Evolutionary conservation across 352 stramenopile species (phyloP).

Genomic region (Phytophthora idaei): DNA sequence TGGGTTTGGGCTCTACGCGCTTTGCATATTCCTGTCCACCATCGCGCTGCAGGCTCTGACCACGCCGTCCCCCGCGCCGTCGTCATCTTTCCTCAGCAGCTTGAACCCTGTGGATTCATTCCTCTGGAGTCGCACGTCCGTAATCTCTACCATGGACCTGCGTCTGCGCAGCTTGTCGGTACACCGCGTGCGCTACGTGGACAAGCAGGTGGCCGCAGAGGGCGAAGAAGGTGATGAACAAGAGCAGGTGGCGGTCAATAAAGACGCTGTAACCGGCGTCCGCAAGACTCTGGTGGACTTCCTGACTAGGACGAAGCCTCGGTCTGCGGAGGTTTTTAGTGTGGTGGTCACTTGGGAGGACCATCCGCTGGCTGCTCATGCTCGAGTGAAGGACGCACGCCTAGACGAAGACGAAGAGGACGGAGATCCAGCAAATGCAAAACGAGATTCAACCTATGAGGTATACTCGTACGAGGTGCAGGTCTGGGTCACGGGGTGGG

Average conservation of each 20-base stretch:
- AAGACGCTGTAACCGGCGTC: neutral
- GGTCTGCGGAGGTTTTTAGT: constrained; percentile 40
- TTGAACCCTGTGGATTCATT: constrained; percentile 29
- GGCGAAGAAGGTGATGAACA: constrained; percentile 7
- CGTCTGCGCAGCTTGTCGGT: constrained; percentile 62
- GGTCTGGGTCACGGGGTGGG: constrained; percentile 71
- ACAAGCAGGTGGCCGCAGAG: neutral
- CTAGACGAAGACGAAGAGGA: constrained; percentile 14
- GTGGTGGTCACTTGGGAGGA: constrained; percentile 79
- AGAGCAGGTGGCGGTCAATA: neutral
- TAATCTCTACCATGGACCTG: constrained; percentile 38
- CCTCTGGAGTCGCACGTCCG: constrained; percentile 9
- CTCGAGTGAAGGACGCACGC: constrained; percentile 20
- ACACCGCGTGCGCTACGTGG: constrained; percentile 62
- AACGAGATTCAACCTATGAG: constrained; percentile 9
- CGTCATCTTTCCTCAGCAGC: constrained; percentile 20
- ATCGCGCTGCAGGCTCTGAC: constrained; percentile 34
- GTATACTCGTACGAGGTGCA: constrained; percentile 66
- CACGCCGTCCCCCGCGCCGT: constrained; percentile 11
- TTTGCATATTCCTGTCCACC: constrained; percentile 38
- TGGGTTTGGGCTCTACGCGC: constrained; percentile 30
- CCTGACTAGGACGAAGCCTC: constrained; percentile 16
- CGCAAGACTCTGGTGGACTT: constrained; percentile 16
- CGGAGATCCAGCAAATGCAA: constrained; percentile 2
- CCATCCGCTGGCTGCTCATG: constrained; percentile 36